Base-by-base conservation (phyloP, 306 rosid species). In the Delonix regia region DNA sequence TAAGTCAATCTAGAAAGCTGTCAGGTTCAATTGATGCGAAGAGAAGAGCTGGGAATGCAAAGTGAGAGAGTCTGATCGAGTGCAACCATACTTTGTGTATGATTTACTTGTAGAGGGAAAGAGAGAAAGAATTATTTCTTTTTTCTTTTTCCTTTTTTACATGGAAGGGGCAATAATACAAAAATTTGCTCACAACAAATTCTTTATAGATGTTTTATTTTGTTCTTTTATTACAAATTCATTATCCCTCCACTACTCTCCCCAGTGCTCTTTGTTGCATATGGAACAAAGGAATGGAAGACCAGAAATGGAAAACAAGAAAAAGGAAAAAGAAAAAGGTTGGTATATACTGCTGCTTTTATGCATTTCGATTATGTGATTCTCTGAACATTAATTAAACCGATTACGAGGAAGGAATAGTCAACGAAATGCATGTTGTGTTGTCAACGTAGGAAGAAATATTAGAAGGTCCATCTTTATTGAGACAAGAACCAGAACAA, bases 31-130 rank as follows among this genome's bases (percentile, higher is more conserved):
- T 51, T 52, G 97, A 89, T 75, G 88, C 74, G 36, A 93, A 80
- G 88, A 81, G 88, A 76, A 96, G 74, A 70, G 30, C 27, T 55
- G 87, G 89, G 76, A 59, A 67, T 84, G 80, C 87, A 19, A 94
- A 89, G 85, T 90, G 86, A 90, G 78, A 68, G 45, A 42, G 57
- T 9, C 38, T 38, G 49, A 38, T 36, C 57, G 33, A 56, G 75
- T 70, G 78, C 65, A 48, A 19, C 25, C 45, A 30, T 71, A 52
- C 73, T 44, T 56, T 55, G 73, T 86, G 85, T 78, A 82, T 76
- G 59, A 79, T 78, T 76, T 67, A 71, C 59, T 79, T 72, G 73
- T 42, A 67, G 77, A 67, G 80, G 14, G 82, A 61, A 67, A 67
- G 66, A 76, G 73, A 69, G 28, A 30, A 70, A 74, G 16, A 25